Evolutionary conservation across 1,284 basidiomycete species (phyloP), one percentile per base, ranked within the genome.

Genomic region (Microbotryum saponariae): DNA sequence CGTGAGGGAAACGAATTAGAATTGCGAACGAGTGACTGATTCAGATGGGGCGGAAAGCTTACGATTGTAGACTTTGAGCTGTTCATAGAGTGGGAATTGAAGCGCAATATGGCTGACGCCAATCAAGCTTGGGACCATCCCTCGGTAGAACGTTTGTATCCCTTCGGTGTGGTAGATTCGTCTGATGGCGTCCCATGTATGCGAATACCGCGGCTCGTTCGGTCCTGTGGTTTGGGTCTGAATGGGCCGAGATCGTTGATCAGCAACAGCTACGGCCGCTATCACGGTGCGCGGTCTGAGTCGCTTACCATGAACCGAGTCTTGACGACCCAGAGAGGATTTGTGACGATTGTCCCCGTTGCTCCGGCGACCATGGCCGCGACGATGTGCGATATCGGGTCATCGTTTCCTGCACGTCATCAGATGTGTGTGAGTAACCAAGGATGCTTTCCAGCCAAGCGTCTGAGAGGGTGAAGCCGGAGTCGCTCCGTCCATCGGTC

Each of bases 281-380:
- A 42, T n/a, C 14, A 33, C 29, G 9, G 44, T n/a, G 44, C 48
- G 21, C 23, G 8, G 53, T 50, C 16, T 2, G 46, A 14, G 23
- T 12, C 25, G 79, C 82, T 72, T 73, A 93, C 91, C 93, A 96
- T 94, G 77, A 96, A 96, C 27, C 92, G 84, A 23, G 92, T 96
- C 79, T 96, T 96, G 75, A 97, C 91, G 49, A 97, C 90, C 92
- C 92, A 97, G 8, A 97, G 75, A 0, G 92, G 93, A 76, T 91
- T 96, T 29, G 92, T 96, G 71, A 86, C 85, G 54, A 89, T 83
- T 3, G 92, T 94, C 70, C 91, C 92, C 14, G 86, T 81, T 9
- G 89, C 91, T 23, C 93, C 92, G 1, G 92, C 92, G 33, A 82
- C 80, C 91, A 96, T 94, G 9, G 93, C 91, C 5, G 92, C 92